phyloP scores from a whole-genome alignment of 331 rosid genomes.

The Malus hybrid region DNA sequence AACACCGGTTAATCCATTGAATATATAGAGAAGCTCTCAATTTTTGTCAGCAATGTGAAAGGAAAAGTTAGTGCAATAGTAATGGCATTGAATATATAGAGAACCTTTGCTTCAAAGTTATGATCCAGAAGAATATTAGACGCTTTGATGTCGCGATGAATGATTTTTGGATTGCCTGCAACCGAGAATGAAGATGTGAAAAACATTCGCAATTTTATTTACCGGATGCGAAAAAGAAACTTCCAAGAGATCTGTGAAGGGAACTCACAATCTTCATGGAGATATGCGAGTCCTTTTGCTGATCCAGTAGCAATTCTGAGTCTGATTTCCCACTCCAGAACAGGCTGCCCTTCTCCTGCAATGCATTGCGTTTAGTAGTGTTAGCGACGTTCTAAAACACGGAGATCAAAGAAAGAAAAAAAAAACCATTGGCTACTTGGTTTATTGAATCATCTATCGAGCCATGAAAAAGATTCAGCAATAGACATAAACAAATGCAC shows the following conservation, averaged over 20 bases:
- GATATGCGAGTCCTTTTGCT: constrained; percentile 59
- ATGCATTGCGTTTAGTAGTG: not conserved
- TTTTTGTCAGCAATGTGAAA: too few relatives aligned
- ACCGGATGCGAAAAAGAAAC: not conserved
- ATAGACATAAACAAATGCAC: too few relatives aligned
- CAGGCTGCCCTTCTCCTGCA: constrained; percentile 29
- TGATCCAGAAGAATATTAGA: constrained; percentile 53
- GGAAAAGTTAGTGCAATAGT: not conserved
- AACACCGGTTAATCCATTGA: too few relatives aligned
- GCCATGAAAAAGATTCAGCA: too few relatives aligned
- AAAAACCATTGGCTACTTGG: too few relatives aligned
- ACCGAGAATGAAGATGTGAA: not conserved
- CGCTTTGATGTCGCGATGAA: constrained; percentile 62
- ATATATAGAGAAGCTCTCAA: too few relatives aligned
- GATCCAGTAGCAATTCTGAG: constrained; percentile 48
- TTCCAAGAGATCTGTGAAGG: not conserved
- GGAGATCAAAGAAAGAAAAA: too few relatives aligned
- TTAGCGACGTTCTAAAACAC: too few relatives aligned
- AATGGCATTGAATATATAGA: not conserved
- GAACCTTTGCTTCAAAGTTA: constrained; percentile 46
- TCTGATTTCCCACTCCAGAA: constrained; percentile 42
- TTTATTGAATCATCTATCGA: too few relatives aligned
- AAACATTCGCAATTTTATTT: not conserved
- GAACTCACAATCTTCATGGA: constrained; percentile 54
- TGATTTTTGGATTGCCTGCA: constrained; percentile 49